Percentiles rank a stretch among this genome's conserved stretches.
Conservation (phyloP, 805 yeast genomes). For the Scheffersomyces stipitis region DNA sequence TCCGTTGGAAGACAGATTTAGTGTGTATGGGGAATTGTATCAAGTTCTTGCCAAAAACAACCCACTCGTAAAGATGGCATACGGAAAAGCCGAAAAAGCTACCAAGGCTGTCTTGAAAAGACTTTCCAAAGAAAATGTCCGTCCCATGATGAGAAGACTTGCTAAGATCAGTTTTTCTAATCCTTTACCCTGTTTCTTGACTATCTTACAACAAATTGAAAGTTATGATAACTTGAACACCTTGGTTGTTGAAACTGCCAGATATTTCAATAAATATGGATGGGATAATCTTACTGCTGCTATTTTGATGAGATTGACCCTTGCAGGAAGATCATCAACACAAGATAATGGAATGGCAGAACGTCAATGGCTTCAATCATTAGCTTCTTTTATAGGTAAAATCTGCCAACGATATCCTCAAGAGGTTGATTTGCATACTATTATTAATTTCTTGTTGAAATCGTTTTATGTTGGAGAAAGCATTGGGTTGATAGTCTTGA, state of each 20-base stretch:
- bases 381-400: conserved; percentile 76
- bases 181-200: conserved; percentile 74
- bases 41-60: conserved; percentile 56
- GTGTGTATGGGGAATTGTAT: conserved; percentile 77
- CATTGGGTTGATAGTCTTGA: conserved; percentile 61
- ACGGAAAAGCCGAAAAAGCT: conserved; percentile 69
- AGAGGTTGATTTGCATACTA: conserved; percentile 59
- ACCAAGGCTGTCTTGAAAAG: conserved; percentile 79
- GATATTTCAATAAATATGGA: conserved; percentile 69
- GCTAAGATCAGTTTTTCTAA: conserved; percentile 72
- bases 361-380: conserved; percentile 81
- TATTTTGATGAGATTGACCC: conserved; percentile 65
- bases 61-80: conserved; percentile 56
- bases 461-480: conserved; percentile 61
- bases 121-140: conserved; percentile 75
- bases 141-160: conserved; percentile 67
- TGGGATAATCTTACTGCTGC: conserved; percentile 85
- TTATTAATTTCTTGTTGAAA: conserved; percentile 59
- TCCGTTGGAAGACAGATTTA: conserved; percentile 64
- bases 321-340: conserved; percentile 59
- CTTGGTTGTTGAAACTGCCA: conserved; percentile 75
- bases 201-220: conserved; percentile 78
- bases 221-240: conserved; percentile 85
- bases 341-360: conserved; percentile 82
- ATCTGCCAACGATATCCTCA: conserved; percentile 54